Conservation (phyloP, 2,329 filamentous ascomycete species). For the Verticillium nubilum region DNA sequence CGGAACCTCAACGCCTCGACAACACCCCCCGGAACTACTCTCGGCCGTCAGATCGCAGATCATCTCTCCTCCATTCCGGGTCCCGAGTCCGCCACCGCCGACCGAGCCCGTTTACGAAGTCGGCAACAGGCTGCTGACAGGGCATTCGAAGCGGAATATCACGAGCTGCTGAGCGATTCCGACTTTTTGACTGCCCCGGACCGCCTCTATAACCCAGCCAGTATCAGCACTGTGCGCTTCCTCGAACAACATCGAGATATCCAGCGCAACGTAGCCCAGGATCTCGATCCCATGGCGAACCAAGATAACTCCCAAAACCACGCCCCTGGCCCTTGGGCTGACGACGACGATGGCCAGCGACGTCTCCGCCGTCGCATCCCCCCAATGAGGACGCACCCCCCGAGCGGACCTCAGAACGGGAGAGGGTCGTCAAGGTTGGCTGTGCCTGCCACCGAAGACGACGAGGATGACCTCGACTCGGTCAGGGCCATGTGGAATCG, state of each 20-base stretch:
- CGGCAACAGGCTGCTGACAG: slow-evolving; percentile 18
- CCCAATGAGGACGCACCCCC: not conserved
- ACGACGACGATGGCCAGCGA: not conserved
- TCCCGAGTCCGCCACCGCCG: not conserved
- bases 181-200: not conserved
- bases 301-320: not conserved
- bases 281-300: not conserved
- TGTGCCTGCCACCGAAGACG: not conserved
- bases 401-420: not conserved
- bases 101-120: slow-evolving; percentile 12
- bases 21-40: slow-evolving; percentile 13
- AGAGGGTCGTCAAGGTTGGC: not conserved
- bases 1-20: slow-evolving; percentile 9
- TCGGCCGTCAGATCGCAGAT: not conserved
- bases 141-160: slow-evolving; percentile 12
- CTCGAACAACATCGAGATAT: not conserved
- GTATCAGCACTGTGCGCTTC: not conserved
- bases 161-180: slow-evolving; percentile 6
- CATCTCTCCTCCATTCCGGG: not conserved
- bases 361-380: not conserved
- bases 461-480: slow-evolving; percentile 10
- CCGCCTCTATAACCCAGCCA: not conserved
- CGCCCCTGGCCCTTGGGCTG: too few species aligned
- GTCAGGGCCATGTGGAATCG: slow-evolving; percentile 11
- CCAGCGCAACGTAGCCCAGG: not conserved